Evolutionary conservation across 371 early-diverging fungal species (phyloP), one percentile per base, ranked within the genome.

Genomic region (Mortierella sp.): DNA sequence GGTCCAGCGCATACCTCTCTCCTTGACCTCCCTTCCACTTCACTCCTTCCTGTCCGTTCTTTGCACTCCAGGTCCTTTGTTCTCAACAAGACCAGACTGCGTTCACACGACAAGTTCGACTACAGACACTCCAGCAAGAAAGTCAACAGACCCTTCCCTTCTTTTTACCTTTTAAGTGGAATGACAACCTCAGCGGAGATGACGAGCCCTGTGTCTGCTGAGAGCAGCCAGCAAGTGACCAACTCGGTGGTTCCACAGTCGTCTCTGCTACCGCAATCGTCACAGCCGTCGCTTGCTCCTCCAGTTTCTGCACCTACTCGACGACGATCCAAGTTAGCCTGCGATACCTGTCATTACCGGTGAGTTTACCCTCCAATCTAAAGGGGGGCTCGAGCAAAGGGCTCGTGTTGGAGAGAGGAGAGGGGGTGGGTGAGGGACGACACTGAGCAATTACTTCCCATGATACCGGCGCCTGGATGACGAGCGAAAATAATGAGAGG

Each of bases 301-400:
- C 66, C 66, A 52, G n/a, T 63, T 12, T 47, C 60, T 16, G 62
- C 57, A 1, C 70, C 75, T 18, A 60, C 58, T 43, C 72, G 77
- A 29, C 64, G 66, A 53, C 55, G 77, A 51, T 77, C 77, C 62
- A 77, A 77, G 56, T 44, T 77, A 55, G 77, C 77, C 18, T 77
- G 77, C 63, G 77, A 77, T 62, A 72, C 77, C 7, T 77, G 77
- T 30, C 77, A 77, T 48, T 77, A 77, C 57, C 68, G 77, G 77
- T 77, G 60, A 68, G 72, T 67, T 25, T 37, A 37, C 37, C n/a
- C 45, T 29, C 21, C 18, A 55, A 56, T 30, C 28, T 47, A 46
- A 51, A 23, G 51, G 18, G 6, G 51, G 5, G 21, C 16, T 7
- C 16, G 51, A 51, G 51, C 16, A 51, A 51, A 18, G 26, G 23